These are phyloP conservation scores for Coemansia sp. DNA, from an alignment of 192 early-diverging fungal species.

Conservation along the genomic window DNA sequence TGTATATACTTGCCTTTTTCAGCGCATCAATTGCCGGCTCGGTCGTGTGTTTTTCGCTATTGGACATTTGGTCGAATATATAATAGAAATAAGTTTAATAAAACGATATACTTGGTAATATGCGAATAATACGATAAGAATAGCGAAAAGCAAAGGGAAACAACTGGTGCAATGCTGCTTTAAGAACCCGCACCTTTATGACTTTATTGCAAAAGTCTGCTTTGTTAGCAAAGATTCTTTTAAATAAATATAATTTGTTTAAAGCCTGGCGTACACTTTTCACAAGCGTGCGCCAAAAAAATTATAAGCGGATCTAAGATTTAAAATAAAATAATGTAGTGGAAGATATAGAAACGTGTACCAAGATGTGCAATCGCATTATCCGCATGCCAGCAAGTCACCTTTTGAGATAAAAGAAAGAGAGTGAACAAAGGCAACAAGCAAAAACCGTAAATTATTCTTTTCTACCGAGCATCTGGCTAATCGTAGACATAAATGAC, in stretches of 20 bases:
- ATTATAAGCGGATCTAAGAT: background rate
- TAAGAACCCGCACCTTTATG: background rate
- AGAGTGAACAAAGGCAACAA: background rate
- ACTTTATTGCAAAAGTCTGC: background rate
- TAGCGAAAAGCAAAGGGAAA: background rate
- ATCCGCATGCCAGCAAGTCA: background rate
- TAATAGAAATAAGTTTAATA: too few species aligned
- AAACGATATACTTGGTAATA: too few species aligned
- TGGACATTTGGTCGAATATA: background rate
- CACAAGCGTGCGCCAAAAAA: too few species aligned
- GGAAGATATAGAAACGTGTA: background rate
- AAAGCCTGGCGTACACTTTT: background rate
- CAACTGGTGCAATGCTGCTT: background rate
- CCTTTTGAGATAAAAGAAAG: too few species aligned
- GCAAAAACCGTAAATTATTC: conserved; percentile 10
- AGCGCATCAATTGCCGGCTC: conserved; percentile 21
- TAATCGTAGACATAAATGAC: conserved; percentile 51
- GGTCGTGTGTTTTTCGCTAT: background rate
- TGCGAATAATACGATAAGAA: background rate
- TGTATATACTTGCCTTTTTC: conserved; percentile 3
- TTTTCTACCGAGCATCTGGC: conserved; percentile 51
- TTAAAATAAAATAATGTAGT: background rate
- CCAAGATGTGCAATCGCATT: background rate
- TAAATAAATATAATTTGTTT: background rate
- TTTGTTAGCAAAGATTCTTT: background rate